Base-by-base conservation (phyloP, 257 asterid species). In the Cordia subcordata region DNA sequence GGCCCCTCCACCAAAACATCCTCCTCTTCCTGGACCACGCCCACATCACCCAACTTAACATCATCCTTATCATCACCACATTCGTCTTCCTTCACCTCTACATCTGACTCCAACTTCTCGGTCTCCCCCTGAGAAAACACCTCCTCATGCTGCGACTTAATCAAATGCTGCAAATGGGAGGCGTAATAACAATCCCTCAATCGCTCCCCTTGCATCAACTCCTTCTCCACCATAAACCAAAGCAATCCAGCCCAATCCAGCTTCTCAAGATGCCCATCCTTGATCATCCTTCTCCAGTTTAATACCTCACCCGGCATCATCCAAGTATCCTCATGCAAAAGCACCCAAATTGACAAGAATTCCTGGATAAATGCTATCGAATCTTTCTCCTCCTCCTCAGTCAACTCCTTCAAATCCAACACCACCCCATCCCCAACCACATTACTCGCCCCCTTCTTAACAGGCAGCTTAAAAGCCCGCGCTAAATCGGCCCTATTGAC, bases 221-320 rank as follows among this genome's bases (percentile, higher is more conserved):
- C 98, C 68, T 84, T 84, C 76, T 88, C 96, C 69, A 88, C 89
- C 98, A 91, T 91, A 44, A 82, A 81, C 96, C 96, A 88, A 54
- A 88, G 57, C 73, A 88, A 57, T 35, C 83, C 81, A 10, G 92
- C 90, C 94, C 95, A 91, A 73, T 91, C 98, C 58, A 91, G 94
- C 78, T 81, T 91, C 75, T 88, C 98, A 0, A 85, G 94, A 53
- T 76, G 86, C 17, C 95, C 92, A 5, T 82, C 94, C 67, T 79
- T 84, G 33, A 91, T 84, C 38, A 76, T 17, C 61, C 75, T 76
- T 39, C 77, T 66, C 90, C 85, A 88, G 49, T 79, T 77, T 63
- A 55, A 33, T 53, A 91, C 93, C 71, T 85, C 93, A 17, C 53
- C 58, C 0, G 96, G 95, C 82, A 76, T 83, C 74, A 82, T 71